Evolutionary conservation across 495 filamentous ascomycete genomes (phyloP), one percentile per base, ranked within the genome.

Genomic region (Neurospora sp.): DNA sequence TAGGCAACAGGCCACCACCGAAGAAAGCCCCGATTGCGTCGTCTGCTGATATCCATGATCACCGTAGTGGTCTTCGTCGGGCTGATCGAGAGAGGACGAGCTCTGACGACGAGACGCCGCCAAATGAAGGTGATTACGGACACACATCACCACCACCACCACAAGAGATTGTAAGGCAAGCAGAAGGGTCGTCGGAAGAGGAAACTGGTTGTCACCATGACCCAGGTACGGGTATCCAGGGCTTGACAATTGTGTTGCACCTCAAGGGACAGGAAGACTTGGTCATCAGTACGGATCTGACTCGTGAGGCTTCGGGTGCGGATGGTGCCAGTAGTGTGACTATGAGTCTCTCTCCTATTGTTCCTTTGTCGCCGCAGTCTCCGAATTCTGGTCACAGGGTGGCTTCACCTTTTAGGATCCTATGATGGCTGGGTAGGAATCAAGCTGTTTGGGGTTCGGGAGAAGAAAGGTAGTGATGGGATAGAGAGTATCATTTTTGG

Each of bases 211-310:
- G 54, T 35, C 23, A 31, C 54, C 54, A 66, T 35, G 27, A 70
- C 31, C 54, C 54, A 37, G 27, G 27, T 35, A 27, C 27, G 35
- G 82, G 81, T 31, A 81, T 86, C n/a, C 75, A 81, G 27, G 84
- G 84, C 0, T 72, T 87, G 18, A 87, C 83, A 16, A 82, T 86
- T 73, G 77, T 85, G 4, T 69, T 88, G 76, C 85, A 86, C 75
- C 66, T 84, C 38, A 80, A 76, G 72, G 82, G 79, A 10, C 82
- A 79, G 75, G 85, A 86, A 16, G 85, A 87, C 72, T 73, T 87
- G 73, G 79, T 87, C 46, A 80, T 87, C 60, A 83, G 80, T 54
- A 83, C 83, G 7, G 82, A 85, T 69, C 75, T 84, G 78, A 80
- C 75, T 18, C 73, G 73, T 40, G 74, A 73, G 14, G 39, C 72